Evolutionary conservation across 805 yeast species (phyloP), one percentile per base, ranked within the genome.

Genomic region (Blastobotrys robertii): DNA sequence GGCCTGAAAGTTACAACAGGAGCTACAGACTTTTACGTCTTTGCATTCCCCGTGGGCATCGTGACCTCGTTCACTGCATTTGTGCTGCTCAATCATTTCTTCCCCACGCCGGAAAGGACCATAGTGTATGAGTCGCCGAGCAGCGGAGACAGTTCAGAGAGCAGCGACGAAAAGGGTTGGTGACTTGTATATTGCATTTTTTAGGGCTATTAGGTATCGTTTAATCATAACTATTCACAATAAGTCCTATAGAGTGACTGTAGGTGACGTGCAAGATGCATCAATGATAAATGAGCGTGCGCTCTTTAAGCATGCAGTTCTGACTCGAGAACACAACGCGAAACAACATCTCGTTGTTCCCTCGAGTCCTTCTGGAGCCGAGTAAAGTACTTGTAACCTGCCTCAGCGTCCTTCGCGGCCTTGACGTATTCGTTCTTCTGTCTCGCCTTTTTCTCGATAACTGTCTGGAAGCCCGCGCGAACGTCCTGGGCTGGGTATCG

Each of bases 401-500:
- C 53, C 41, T 79, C 78, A 4, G 84, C 78, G 42, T 72, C 72
- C 39, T 70, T 68, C 37, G 80, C 69, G 25, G 71, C 68, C 8
- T 60, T 62, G 44, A 75, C 70, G 34, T 79, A 63, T 46, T 72
- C 74, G 41, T 74, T 75, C 56, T 82, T 78, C 56, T 76, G 74
- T 3, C 69, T 61, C 11, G 72, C 70, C 45, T 78, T 72, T 51
- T 73, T 70, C 49, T 84, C 92, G 33, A 85, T 69, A 38, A 74
- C 62, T 1, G 77, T 65, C 52, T 83, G 88, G 63, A 83, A 75
- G 37, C 76, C 74, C 36, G 75, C 73, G 51, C 81, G 74, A 4
- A 92, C 84, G 55, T 87, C 95, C 50, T 86, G 77, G 0, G 84
- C 73, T 4, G 97, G 97, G 55, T 72, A 79, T 54, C 74, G 76